Conservation (phyloP, 2,329 filamentous ascomycete genomes). For the Zasmidium citrigriseum region DNA sequence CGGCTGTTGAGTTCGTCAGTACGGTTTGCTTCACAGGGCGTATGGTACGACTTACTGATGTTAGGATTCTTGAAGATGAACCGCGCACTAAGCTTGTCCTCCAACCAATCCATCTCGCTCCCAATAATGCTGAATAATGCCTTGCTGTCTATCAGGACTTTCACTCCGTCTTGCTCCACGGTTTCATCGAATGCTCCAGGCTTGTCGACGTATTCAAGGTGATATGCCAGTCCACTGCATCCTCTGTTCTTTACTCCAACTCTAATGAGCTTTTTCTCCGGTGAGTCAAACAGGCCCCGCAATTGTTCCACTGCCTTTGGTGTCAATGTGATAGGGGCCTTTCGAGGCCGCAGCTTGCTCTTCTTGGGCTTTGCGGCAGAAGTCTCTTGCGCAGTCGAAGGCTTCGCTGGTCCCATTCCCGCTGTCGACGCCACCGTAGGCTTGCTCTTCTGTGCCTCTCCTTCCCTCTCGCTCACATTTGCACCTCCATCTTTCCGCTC, state of each 20-base stretch:
- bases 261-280: conserved; percentile 88
- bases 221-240: conserved; percentile 90
- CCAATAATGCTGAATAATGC: conserved; percentile 97
- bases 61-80: conserved; percentile 98
- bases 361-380: conserved; percentile 57
- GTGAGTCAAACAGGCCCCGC: conserved; percentile 73
- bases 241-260: conserved; percentile 93
- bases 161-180: conserved; percentile 94
- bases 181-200: conserved; percentile 84
- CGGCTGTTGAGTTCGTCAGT: conserved; percentile 62
- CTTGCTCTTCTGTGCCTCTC: conserved; percentile 67
- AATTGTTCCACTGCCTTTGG: conserved; percentile 78
- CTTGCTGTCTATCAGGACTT: conserved; percentile 95
- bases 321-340: conserved; percentile 88
- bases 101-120: conserved; percentile 98
- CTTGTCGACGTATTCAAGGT: conserved; percentile 94
- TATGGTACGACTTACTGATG: conserved; percentile 72
- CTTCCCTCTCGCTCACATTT: conserved; percentile 57
- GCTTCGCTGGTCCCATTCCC: conserved; percentile 21
- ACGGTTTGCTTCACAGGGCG: not conserved
- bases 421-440: conserved; percentile 34
- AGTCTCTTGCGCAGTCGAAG: conserved; percentile 39
- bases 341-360: conserved; percentile 73
- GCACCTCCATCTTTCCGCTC: conserved; percentile 38
- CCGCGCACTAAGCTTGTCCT: conserved; percentile 87